These are phyloP conservation scores for Gentiana straminea DNA, from an alignment of 257 asterid species.

Conservation along the genomic window DNA sequence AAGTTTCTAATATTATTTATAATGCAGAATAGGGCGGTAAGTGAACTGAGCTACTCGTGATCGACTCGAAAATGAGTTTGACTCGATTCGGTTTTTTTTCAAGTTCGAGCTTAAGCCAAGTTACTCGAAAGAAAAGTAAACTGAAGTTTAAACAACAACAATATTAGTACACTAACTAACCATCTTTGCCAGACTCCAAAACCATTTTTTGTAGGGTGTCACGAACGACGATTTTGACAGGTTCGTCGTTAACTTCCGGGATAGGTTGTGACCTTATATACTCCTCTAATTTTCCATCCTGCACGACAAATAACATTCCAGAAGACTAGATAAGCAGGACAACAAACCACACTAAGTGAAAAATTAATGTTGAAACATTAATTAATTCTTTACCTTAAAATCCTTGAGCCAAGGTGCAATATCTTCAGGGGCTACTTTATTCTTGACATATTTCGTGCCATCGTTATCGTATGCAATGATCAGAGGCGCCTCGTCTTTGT, in stretches of 20 bases:
- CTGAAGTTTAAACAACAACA: slow-evolving; percentile 37
- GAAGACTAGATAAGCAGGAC: slow-evolving; percentile 17
- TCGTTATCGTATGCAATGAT: slow-evolving; percentile 35
- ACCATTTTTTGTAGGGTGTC: slow-evolving; percentile 51
- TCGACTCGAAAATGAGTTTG: too few species aligned
- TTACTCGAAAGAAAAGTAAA: slow-evolving; percentile 20
- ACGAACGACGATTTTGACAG: slow-evolving; percentile 74
- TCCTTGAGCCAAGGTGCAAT: slow-evolving; percentile 33
- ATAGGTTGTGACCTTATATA: slow-evolving; percentile 56
- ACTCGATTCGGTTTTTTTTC: too few species aligned
- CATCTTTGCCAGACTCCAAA: slow-evolving; percentile 69
- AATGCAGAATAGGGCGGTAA: too few species aligned
- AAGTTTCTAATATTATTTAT: too few species aligned
- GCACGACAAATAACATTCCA: slow-evolving; percentile 11
- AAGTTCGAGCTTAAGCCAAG: too few species aligned
- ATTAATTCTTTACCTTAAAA: slow-evolving; percentile 6
- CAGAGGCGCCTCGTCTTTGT: slow-evolving; percentile 54
- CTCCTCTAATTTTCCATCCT: slow-evolving; percentile 60
- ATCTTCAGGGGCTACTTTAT: slow-evolving; percentile 45
- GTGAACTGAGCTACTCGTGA: too few species aligned
- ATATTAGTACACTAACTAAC: slow-evolving; percentile 49
- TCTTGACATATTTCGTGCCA: slow-evolving; percentile 43
- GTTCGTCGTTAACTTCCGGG: slow-evolving; percentile 67
- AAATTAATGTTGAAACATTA: slow-evolving; percentile 41
- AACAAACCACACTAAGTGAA: background rate